Base-by-base conservation (phyloP, 495 filamentous ascomycete genomes). In the Podospora anserina region DNA sequence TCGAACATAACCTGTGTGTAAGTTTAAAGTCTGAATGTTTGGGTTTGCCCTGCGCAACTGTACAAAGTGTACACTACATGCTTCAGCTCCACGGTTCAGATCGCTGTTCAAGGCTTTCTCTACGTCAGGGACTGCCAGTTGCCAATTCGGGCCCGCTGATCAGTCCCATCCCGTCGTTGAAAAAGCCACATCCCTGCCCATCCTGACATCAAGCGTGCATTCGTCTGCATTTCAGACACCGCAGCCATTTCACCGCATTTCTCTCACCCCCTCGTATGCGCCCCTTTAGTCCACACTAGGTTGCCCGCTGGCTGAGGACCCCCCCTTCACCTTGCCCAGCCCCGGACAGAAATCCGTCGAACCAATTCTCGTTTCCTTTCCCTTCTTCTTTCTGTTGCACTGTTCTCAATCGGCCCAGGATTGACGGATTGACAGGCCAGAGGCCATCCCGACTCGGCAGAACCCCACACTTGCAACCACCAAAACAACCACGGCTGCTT, bases 71-170 rank as follows among this genome's bases (percentile, higher is more conserved):
- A 23, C 23, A 23, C 9, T 55, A 61, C 26, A 61, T 27, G 15
- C 58, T n/a, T 18, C 6, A 13, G 2, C 5, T 56, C 23, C 34
- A 30, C 30, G 30, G 30, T 7, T 32, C 30, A 32, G 30, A 7
- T 32, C 30, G 4, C 30, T 32, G 30, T 32, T 32, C 30, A 5
- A 32, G 30, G 4, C 30, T 32, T 57, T 2, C 28, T 44, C 61
- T 56, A 66, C 68, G 62, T 64, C 63, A 66, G 61, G 32, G 19
- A 13, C 28, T 54, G 56, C 64, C 61, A 58, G 39, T 65, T 66
- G 64, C 73, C 68, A 70, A 68, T 70, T 67, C 55, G 65, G 66
- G 55, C 4, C 26, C 63, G 68, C 68, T 69, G 68, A 76, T 76
- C 71, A 64, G 68, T 71, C 69, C 68, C 65, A 60, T 60, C 26